Evolutionary conservation across 495 filamentous ascomycete genomes (phyloP).

Genomic region (Lophiostoma macrostomum): DNA sequence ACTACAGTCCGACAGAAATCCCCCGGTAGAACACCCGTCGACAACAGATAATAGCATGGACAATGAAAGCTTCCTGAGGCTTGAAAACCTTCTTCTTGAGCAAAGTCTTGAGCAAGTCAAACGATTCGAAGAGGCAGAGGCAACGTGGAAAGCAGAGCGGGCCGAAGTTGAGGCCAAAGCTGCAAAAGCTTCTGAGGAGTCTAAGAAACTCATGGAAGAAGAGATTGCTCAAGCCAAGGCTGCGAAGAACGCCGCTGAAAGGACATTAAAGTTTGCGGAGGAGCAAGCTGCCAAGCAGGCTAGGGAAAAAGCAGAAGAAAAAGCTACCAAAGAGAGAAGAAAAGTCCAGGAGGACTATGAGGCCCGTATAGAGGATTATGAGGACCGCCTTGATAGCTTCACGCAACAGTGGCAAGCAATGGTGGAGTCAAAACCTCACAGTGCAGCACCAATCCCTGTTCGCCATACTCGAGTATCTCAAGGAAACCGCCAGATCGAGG

Average conservation of each 20-base stretch:
- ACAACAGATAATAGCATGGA: not conserved
- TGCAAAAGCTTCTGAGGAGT: constrained; percentile 4
- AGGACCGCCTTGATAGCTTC: not conserved
- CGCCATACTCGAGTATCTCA: not conserved
- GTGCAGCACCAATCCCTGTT: not conserved
- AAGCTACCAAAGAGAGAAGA: constrained; percentile 5
- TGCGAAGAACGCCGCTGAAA: constrained; percentile 10
- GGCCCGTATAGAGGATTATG: not conserved
- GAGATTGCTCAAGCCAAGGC: constrained; percentile 7
- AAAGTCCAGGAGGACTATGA: constrained; percentile 8
- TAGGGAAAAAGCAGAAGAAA: not conserved
- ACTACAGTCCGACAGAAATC: too few species aligned
- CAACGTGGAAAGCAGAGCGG: not conserved
- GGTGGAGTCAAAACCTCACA: not conserved
- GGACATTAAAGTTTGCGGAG: not conserved
- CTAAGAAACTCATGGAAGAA: not conserved
- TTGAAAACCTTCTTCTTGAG: not conserved
- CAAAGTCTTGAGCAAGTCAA: not conserved
- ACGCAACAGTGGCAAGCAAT: not conserved
- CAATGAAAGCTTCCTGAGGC: not conserved
- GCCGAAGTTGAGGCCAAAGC: constrained; percentile 3
- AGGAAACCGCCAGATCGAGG: not conserved
- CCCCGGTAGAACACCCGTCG: too few species aligned
- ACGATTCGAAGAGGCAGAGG: not conserved
- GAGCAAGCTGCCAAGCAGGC: not conserved